A percentile compares a stretch with the other conserved stretches of the same genome.
These are phyloP conservation scores for Mortierella sp. DNA, from an alignment of 371 early-diverging fungal genomes.

Conservation along the genomic window DNA sequence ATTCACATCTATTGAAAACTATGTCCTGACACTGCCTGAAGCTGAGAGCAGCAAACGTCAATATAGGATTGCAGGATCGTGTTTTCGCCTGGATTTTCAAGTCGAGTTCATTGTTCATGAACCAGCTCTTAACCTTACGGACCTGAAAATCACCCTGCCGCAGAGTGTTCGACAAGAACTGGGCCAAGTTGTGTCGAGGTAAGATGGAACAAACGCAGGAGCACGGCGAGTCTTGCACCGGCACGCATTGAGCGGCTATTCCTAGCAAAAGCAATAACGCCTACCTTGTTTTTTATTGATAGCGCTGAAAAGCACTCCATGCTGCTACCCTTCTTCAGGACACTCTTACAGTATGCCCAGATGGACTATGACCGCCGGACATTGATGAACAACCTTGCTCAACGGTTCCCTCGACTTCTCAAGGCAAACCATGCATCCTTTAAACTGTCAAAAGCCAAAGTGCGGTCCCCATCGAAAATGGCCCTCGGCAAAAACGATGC, in stretches of 20 bases:
- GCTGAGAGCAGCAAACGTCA: conserved; percentile 13
- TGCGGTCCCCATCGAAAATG: neutral
- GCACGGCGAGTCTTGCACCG: no score
- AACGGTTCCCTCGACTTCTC: conserved; percentile 37
- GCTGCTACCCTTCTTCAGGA: conserved; percentile 42
- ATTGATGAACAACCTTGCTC: conserved; percentile 24
- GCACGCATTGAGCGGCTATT: neutral
- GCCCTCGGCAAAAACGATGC: neutral
- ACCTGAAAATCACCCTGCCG: conserved; percentile 27
- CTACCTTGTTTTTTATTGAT: neutral
- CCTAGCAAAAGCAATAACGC: neutral
- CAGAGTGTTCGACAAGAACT: conserved; percentile 30
- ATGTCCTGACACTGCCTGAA: conserved; percentile 20
- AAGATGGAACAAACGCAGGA: neutral
- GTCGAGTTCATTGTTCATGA: conserved; percentile 45
- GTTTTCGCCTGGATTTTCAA: conserved; percentile 38
- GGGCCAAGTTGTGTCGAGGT: conserved; percentile 25
- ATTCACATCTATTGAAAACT: conserved; percentile 42
- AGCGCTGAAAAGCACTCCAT: conserved; percentile 26
- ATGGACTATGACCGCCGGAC: conserved; percentile 43
- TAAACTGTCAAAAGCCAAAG: conserved; percentile 1
- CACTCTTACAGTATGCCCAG: conserved; percentile 42
- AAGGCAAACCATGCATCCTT: conserved; percentile 25
- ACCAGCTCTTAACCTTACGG: conserved; percentile 25
- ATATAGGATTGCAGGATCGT: conserved; percentile 36